Percentiles rank a stretch among this genome's conserved stretches.
phyloP scores from a whole-genome alignment of 495 filamentous ascomycete species.

The Hypomontagnella submonticulosa region DNA sequence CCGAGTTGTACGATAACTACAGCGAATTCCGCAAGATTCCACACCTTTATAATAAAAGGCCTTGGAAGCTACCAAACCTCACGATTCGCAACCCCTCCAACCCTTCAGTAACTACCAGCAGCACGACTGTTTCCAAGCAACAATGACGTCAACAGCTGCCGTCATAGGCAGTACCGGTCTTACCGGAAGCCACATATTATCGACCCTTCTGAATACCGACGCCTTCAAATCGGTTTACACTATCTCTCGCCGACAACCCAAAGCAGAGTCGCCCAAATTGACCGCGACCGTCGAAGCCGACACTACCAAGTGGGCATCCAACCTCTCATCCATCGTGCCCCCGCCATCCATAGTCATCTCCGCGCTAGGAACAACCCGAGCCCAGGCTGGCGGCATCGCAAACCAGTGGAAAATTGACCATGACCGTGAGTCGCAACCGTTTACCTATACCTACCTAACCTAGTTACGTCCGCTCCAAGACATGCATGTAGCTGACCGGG shows the following conservation, averaged over 20 bases:
- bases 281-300: constrained; percentile 59
- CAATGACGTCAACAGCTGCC: constrained; percentile 57
- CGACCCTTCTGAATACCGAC: constrained; percentile 61
- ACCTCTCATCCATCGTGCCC: constrained; percentile 64
- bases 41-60: constrained; percentile 3
- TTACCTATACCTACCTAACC: background rate
- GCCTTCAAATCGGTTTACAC: constrained; percentile 61
- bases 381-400: constrained; percentile 71
- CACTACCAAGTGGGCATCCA: constrained; percentile 64
- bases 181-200: constrained; percentile 66
- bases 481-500: constrained; percentile 10
- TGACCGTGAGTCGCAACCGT: constrained; percentile 54
- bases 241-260: constrained; percentile 65
- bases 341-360: constrained; percentile 71
- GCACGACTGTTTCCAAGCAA: background rate
- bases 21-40: too few species aligned
- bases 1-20: too few species aligned
- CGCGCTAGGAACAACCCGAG: constrained; percentile 73
- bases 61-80: too few species aligned
- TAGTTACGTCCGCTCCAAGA: too few species aligned
- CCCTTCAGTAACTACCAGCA: background rate
- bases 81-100: too few species aligned
- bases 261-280: constrained; percentile 61
- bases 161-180: constrained; percentile 69
- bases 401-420: constrained; percentile 82